phyloP scores from a whole-genome alignment of 2,329 filamentous ascomycete genomes.

The Aspergillus latus region DNA sequence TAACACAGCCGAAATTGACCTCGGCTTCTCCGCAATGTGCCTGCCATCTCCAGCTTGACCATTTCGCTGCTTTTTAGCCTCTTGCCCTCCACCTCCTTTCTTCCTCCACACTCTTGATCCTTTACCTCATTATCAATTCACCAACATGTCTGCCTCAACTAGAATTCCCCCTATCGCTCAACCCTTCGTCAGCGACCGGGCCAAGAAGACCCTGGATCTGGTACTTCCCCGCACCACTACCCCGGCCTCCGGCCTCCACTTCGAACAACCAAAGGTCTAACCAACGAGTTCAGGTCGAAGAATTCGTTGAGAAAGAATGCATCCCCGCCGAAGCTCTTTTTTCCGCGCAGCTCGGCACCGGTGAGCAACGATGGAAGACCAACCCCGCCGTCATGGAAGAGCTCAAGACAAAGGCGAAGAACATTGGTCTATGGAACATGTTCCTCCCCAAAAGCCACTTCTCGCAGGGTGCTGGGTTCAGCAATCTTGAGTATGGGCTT shows the following conservation, averaged over 20 bases:
- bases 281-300: slow-evolving; percentile 63
- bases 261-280: background rate
- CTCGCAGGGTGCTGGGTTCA: slow-evolving; percentile 90
- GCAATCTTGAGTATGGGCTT: slow-evolving; percentile 92
- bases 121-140: background rate
- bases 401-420: slow-evolving; percentile 78
- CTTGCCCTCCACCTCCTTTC: background rate
- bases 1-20: slow-evolving; percentile 33
- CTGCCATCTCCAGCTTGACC: background rate
- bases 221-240: slow-evolving; percentile 39
- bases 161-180: slow-evolving; percentile 60
- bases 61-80: slow-evolving; percentile 9
- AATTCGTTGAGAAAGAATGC: slow-evolving; percentile 96
- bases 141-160: slow-evolving; percentile 50
- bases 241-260: background rate
- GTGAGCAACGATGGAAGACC: slow-evolving; percentile 72
- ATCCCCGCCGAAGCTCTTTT: slow-evolving; percentile 80
- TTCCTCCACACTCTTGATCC: background rate
- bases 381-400: slow-evolving; percentile 84
- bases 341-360: slow-evolving; percentile 74
- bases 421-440: slow-evolving; percentile 95
- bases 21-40: slow-evolving; percentile 20
- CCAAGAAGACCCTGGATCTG: slow-evolving; percentile 78
- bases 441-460: slow-evolving; percentile 95
- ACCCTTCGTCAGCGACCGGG: slow-evolving; percentile 75